These are phyloP conservation scores for Yamadazyma nakazawae DNA, from an alignment of 805 yeast species.

Conservation along the genomic window DNA sequence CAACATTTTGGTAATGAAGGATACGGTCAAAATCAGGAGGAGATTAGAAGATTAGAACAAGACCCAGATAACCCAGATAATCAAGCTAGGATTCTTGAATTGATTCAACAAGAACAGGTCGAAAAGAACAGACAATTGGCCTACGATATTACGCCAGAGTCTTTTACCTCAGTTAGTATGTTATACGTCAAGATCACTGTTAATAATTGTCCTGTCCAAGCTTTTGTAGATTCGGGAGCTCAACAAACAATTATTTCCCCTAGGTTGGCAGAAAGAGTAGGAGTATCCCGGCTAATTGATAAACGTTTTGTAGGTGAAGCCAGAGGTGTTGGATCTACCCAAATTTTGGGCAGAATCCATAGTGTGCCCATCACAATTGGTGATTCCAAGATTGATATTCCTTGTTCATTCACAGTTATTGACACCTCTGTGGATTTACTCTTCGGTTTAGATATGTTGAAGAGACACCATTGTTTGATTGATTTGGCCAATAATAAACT, in stretches of 20 bases:
- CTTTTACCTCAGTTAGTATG: constrained; percentile 81
- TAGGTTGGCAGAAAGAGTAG: constrained; percentile 67
- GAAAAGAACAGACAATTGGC: constrained; percentile 81
- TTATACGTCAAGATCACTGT: constrained; percentile 74
- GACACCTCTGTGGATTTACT: constrained; percentile 73
- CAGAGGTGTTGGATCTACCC: constrained; percentile 82
- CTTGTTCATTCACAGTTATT: constrained; percentile 43
- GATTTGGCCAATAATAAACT: constrained; percentile 68
- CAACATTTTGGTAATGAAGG: constrained; percentile 16
- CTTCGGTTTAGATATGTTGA: constrained; percentile 87
- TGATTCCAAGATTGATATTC: constrained; percentile 36
- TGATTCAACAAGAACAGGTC: constrained; percentile 66
- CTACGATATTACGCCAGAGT: constrained; percentile 84
- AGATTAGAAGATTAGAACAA: constrained; percentile 50
- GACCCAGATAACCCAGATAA: constrained; percentile 72
- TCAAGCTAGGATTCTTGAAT: constrained; percentile 61
- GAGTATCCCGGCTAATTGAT: constrained; percentile 72
- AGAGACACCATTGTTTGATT: constrained; percentile 79
- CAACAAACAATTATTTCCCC: constrained; percentile 84
- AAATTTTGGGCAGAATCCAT: constrained; percentile 81
- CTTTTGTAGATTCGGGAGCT: constrained; percentile 97
- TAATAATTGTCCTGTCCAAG: constrained; percentile 78
- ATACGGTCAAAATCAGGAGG: constrained; percentile 40
- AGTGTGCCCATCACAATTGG: constrained; percentile 83
- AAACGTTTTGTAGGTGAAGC: constrained; percentile 79